A percentile compares a stretch with the other conserved stretches of the same genome.
phyloP scores from a whole-genome alignment of 2,329 filamentous ascomycete species.

The Fusarium sp. region DNA sequence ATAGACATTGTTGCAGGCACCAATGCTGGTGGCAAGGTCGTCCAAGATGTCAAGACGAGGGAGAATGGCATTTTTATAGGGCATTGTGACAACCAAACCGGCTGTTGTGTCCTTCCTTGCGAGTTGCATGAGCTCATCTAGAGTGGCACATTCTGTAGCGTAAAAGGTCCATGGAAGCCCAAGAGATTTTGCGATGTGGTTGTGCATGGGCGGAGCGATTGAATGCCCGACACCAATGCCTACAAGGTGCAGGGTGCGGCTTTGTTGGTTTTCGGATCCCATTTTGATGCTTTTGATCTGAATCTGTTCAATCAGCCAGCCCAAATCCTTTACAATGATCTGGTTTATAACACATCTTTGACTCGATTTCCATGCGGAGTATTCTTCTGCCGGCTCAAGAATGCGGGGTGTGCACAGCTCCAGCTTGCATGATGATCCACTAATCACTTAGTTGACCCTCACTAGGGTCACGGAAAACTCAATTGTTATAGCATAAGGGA shows the following conservation, averaged over 20 bases:
- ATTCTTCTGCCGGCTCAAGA: constrained; percentile 10
- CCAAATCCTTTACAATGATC: not conserved
- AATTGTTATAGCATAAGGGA: too few species aligned
- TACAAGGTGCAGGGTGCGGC: constrained; percentile 4
- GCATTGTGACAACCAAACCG: constrained; percentile 15
- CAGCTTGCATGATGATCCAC: too few species aligned
- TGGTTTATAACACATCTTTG: not conserved
- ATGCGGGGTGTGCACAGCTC: not conserved
- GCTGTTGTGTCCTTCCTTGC: not conserved
- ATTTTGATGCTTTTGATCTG: not conserved
- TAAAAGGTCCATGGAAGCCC: constrained; percentile 14
- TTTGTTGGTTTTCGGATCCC: not conserved
- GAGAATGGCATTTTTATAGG: constrained; percentile 8
- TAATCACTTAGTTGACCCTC: too few species aligned
- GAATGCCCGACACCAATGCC: constrained; percentile 24
- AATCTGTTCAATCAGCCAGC: accelerated
- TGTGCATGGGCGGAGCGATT: constrained; percentile 24
- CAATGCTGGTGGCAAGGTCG: not conserved
- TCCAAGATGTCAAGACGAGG: constrained; percentile 8
- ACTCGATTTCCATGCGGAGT: not conserved
- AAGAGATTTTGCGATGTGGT: constrained; percentile 10
- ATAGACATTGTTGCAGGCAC: constrained; percentile 12
- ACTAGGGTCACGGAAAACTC: too few species aligned
- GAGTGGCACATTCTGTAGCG: constrained; percentile 6
- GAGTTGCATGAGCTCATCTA: not conserved